These are phyloP conservation scores for Cryptococcus wingfieldii DNA, from an alignment of 1,284 basidiomycete genomes.

Conservation along the genomic window DNA sequence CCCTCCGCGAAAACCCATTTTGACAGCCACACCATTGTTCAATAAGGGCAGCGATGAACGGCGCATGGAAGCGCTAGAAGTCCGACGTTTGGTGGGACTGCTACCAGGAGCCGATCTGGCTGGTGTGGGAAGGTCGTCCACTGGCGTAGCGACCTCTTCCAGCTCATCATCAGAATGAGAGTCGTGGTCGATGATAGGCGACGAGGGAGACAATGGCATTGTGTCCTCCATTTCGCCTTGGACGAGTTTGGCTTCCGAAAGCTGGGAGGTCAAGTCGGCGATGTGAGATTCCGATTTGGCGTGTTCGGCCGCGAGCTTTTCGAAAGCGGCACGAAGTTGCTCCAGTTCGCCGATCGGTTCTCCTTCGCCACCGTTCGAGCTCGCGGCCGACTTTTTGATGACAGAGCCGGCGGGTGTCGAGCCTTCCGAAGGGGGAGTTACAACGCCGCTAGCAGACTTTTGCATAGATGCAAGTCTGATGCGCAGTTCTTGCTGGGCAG, in stretches of 20 bases:
- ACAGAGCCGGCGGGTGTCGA: not conserved
- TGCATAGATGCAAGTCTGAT: constrained; percentile 5
- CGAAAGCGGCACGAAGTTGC: constrained; percentile 65
- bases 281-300: constrained; percentile 75
- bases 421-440: constrained; percentile 5
- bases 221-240: constrained; percentile 31
- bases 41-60: constrained; percentile 21
- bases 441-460: not conserved
- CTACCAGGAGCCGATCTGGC: constrained; percentile 1
- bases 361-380: not conserved
- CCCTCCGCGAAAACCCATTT: constrained; percentile 45
- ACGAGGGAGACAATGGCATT: constrained; percentile 13
- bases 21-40: constrained; percentile 7
- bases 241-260: constrained; percentile 69
- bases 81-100: not conserved
- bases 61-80: constrained; percentile 11
- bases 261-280: constrained; percentile 74
- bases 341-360: constrained; percentile 14
- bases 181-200: not conserved
- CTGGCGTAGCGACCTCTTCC: too few relatives aligned
- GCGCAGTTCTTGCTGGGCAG: constrained; percentile 14
- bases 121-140: not conserved
- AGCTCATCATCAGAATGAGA: constrained; percentile 10
- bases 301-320: constrained; percentile 72
- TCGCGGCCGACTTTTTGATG: too few relatives aligned